phyloP scores from a whole-genome alignment of 2,329 filamentous ascomycete species.

The Aspergillus fischeri region DNA sequence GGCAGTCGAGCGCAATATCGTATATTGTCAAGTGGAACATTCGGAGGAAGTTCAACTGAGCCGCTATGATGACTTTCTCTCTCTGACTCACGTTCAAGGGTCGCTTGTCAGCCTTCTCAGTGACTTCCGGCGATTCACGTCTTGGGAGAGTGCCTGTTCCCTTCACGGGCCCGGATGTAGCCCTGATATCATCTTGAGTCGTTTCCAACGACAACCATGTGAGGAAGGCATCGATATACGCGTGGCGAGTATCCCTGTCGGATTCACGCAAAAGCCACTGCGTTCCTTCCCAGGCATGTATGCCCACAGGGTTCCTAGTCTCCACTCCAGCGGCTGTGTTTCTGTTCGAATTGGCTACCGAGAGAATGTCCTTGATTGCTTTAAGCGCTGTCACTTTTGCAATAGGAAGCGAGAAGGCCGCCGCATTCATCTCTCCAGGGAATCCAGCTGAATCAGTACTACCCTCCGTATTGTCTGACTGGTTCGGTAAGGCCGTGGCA shows the following conservation, averaged over 20 bases:
- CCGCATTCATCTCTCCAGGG: conserved; percentile 21
- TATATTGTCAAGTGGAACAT: conserved; percentile 84
- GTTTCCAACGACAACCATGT: conserved; percentile 85
- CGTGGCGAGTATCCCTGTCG: conserved; percentile 71
- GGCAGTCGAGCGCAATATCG: conserved; percentile 73
- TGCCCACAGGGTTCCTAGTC: conserved; percentile 68
- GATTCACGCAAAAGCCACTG: conserved; percentile 85
- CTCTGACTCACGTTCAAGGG: conserved; percentile 58
- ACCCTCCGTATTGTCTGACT: conserved; percentile 45
- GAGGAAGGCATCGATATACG: conserved; percentile 77
- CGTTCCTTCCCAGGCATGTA: conserved; percentile 92
- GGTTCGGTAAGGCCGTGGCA: conserved; percentile 43
- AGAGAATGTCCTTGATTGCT: conserved; percentile 75
- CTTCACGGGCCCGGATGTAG: conserved; percentile 55
- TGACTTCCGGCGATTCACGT: conserved; percentile 38
- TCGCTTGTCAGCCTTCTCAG: conserved; percentile 50
- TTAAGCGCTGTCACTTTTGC: conserved; percentile 64
- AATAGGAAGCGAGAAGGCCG: conserved; percentile 58
- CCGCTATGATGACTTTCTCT: conserved; percentile 54
- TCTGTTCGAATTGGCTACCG: conserved; percentile 69
- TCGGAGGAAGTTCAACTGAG: conserved; percentile 68
- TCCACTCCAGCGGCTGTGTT: conserved; percentile 60
- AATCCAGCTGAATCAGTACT: conserved; percentile 45
- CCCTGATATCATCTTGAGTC: conserved; percentile 59
- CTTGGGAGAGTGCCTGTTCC: conserved; percentile 41